Base-by-base conservation (phyloP, 163 green algal species). In the Trebouxia gelatinosa region DNA sequence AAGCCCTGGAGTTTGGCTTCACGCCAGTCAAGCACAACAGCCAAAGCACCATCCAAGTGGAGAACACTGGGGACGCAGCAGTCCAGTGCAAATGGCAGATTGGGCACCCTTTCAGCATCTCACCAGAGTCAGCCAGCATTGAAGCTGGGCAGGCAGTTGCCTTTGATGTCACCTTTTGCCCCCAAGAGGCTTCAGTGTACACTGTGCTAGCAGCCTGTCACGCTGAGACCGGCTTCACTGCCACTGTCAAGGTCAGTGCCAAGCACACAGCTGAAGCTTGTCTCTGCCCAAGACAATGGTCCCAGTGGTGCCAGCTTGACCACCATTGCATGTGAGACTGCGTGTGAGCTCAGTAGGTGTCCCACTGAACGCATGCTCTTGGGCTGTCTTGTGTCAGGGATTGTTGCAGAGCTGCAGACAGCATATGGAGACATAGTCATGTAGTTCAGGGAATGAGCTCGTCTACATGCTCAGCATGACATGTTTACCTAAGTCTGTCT, bases 111-210 rank as follows among this genome's bases (percentile, higher is more conserved):
- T 94, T 94, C 84, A 72, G 57, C 40, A 83, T 92, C 26, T 26
- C 31, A 32, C 90, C 90, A 23, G 38, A 70, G 2, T 28, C 51
- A n/a, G 81, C 82, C 35, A 78, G 78, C 43, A 75, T 93, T 21
- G 78, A 65, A 2, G 83, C 88, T 9, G 86, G 86, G 2, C 64
- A 90, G 72, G 59, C 74, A 2, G 28, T 75, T 3, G 28, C 3
- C 2, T 90, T 89, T 57, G 31, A 78, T 4, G 86, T 76, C 32
- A 70, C 64, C 11, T 93, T 93, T 71, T 75, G 80, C 32, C 89
- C 89, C 23, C 46, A 71, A 7, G 89, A 93, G 57, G 89, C 89
- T 3, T 85, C 85, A 59, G 89, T 87, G 32, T 91, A 86, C 61
- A 68, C 65, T 6, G 86, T 70, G 11, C 51, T 51, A 28, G 89